Base-by-base conservation (phyloP, 495 filamentous ascomycete genomes). In the Aspergillus asperescens region DNA sequence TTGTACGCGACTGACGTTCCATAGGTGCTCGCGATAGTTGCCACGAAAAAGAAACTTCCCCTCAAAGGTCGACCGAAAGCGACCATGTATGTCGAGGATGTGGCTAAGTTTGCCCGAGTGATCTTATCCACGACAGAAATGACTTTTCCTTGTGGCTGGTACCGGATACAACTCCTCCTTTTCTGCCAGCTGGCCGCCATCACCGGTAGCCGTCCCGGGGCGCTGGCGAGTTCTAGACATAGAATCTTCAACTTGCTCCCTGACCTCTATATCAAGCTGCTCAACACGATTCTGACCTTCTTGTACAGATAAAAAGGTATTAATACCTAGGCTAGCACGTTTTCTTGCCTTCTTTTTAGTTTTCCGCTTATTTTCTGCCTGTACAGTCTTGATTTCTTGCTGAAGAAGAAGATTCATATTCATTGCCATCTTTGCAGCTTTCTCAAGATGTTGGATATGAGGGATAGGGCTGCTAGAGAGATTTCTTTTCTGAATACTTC, bases 1-100 rank as follows among this genome's bases (percentile, higher is more conserved):
- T n/a, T n/a, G n/a, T n/a, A n/a, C n/a, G n/a, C n/a, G 47, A 27
- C 60, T 61, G 35, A 59, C 42, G 3, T 16, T 59, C 50, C 24
- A 50, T 52, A 61, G 61, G 48, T 62, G 23, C 38, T 55, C 5
- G 53, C 39, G 12, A 49, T 55, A 1, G 4, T 40, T 19, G 37
- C 37, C 9, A 1, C 6, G 37, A 18, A 22, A 18, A 20, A 40
- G 6, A 9, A 18, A 5, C 19, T 40, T 12, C 1, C 1, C 8
- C 1, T 7, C 7, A 10, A 9, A 22, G 1, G 9, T 12, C 6
- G 9, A 23, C 18, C 6, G 9, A 40, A 40, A 9, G 19, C 37
- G 6, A 20, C 37, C 7, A 40, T 40, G 19, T 40, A 28, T 9
- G 9, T 19, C 53, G 32, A 48, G n/a, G 13, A 44, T 16, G 13